A percentile compares a stretch with the other conserved stretches of the same genome.
Conservation (phyloP, 495 filamentous ascomycete species). For the Daldinia loculata region DNA sequence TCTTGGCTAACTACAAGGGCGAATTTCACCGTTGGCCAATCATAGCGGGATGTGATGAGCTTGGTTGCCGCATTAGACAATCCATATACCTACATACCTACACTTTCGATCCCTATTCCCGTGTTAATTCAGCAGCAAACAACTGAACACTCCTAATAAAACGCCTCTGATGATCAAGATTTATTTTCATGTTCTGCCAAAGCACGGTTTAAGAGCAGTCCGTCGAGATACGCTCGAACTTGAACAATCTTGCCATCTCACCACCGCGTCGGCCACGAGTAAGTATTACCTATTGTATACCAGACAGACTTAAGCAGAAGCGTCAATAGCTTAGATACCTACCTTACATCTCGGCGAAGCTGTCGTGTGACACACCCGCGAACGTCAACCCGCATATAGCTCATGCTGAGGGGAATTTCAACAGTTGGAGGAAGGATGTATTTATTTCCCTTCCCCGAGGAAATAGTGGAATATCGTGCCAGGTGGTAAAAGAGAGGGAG, state of each 20-base stretch:
- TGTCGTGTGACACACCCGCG: not conserved
- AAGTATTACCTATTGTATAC: conserved; percentile 10
- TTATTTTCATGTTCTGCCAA: not conserved
- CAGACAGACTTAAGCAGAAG: not conserved
- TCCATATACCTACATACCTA: too few relatives aligned
- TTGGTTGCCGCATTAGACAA: not conserved
- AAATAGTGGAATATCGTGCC: not conserved
- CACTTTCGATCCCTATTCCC: not conserved
- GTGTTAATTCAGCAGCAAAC: not conserved
- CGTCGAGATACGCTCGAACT: conserved; percentile 18
- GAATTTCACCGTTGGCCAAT: conserved; percentile 7
- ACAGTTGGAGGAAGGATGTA: not conserved
- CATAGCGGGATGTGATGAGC: not conserved
- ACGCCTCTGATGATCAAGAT: not conserved
- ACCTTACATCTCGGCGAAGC: not conserved
- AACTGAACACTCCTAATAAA: not conserved
- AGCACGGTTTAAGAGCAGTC: conserved; percentile 16
- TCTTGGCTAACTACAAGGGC: conserved; percentile 23
- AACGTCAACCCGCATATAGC: not conserved
- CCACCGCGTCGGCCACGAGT: conserved; percentile 22
- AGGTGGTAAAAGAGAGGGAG: not conserved
- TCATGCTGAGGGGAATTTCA: not conserved
- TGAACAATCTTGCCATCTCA: conserved; percentile 21
- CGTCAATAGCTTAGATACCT: not conserved
- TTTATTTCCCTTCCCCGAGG: not conserved